Base-by-base conservation (phyloP, 176 grass and related monocot genomes). In the Microstegium vimineum region DNA sequence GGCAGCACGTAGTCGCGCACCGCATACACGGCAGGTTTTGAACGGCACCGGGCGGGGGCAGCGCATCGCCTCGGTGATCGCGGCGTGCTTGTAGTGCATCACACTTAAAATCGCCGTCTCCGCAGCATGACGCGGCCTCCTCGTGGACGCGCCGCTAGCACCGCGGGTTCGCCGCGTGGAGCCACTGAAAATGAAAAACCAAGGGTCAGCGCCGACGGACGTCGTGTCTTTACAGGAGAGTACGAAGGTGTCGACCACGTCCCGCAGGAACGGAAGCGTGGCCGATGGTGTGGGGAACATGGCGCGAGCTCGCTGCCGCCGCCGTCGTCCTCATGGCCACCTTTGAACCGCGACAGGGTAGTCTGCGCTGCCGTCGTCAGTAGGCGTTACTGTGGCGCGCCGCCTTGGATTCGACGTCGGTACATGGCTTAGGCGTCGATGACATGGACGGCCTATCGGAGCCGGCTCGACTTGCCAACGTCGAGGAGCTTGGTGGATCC, bases 181-280 rank as follows among this genome's bases (percentile, higher is more conserved):
- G 86, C 94, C 94, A 97, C n/a, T n/a, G n/a, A n/a, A n/a, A n/a
- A n/a, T n/a, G 86, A 93, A 93, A 73, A 97, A 86, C 88, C 94
- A 93, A 23, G 88, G n/a, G n/a, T n/a, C 89, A 97, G 86, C 0
- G 80, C 88, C n/a, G 90, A 75, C 25, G 88, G n/a, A 88, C 22
- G 80, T 93, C 8, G 88, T 68, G 88, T 93, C 94, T 73, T 89
- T 90, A n/a, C 90, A 90, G 23, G 90, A 90, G 15, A 97, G 83
- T 20, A 97, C 77, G 78, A 97, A 93, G 79, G 77, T 89, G 14
- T 93, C 84, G 16, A 93, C 79, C 56, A 93, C 86, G 73, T 93
- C 90, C 15, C 90, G 86, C 46, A 95, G 81, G 64, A 78, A 25
- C 65, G 84, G 5, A 67, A n/a, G 82, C 49, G 90, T 95, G 51